Evolutionary conservation across 768 basidiomycete species (phyloP), one percentile per base, ranked within the genome.

Genomic region (Boletus tomentosulus): DNA sequence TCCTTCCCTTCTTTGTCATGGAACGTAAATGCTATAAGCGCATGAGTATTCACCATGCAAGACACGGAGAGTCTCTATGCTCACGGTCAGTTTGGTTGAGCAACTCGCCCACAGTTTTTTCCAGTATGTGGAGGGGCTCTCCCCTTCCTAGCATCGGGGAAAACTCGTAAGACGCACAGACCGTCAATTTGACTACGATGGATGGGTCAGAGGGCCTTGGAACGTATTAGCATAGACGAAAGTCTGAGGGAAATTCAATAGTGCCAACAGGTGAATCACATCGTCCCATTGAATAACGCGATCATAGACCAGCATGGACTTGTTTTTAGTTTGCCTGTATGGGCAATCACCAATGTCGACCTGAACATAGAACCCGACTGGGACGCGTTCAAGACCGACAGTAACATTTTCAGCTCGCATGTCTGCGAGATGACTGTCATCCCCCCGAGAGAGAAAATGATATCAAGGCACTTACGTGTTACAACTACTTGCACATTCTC

Each of bases 331-430:
- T 22, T 11, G 38, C 46, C 42, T 53, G 22, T 31, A 3, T 13
- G n/a, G 31, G 28, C 35, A 27, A 11, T 12, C 27, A 1, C 4
- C 11, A 8, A 55, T 38, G 43, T 59, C 22, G 9, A 62, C 35
- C 7, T 47, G 46, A 30, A 56, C 57, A 43, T 52, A 62, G 35
- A 62, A 62, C 2, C 53, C 55, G 9, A 56, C 34, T 15, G 62
- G 61, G 37, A 63, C 48, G 16, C 53, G 61, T 25, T 37, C 42
- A 38, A 62, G 50, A 28, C 34, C 25, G n/a, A 43, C n/a, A 5
- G 37, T 25, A 30, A 52, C 25, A 39, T 56, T 51, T 35, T 55
- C 52, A 35, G 45, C 61, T 19, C 51, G 61, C 0, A 62, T 57
- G 4, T 51, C 62, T 62, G 28, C 11, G 25, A 9, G 19, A 30